Evolutionary conservation across 352 stramenopile species (phyloP).

Genomic region (Phytopythium litorale): DNA sequence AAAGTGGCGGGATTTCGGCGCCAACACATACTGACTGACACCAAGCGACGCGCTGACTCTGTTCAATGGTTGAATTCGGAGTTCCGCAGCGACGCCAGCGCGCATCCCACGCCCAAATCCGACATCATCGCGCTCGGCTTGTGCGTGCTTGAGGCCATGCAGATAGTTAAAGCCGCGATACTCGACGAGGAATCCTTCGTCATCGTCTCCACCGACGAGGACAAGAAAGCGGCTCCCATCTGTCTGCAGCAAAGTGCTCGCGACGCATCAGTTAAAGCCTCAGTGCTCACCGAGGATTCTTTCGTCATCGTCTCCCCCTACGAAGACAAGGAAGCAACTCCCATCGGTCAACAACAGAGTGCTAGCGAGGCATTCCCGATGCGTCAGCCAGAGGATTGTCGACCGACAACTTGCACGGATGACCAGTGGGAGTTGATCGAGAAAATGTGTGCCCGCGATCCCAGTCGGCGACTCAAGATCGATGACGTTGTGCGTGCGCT

Average conservation of each 20-base stretch:
- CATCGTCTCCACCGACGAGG: neutral
- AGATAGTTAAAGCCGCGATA: neutral
- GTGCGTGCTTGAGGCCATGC: conserved; percentile 1
- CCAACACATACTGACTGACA: neutral
- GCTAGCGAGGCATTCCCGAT: neutral
- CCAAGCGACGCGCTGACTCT: neutral
- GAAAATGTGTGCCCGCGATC: conserved; percentile 1
- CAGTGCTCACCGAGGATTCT: neutral
- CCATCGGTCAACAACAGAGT: neutral
- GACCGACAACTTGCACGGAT: neutral
- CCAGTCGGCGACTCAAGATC: neutral
- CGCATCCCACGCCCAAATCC: conserved; percentile 10
- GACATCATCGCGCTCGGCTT: neutral
- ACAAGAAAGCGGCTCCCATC: neutral
- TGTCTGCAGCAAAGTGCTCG: neutral
- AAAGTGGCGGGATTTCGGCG: neutral
- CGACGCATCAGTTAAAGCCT: neutral
- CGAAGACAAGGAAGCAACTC: neutral
- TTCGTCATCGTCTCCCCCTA: neutral
- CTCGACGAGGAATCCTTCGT: neutral
- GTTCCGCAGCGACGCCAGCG: conserved; percentile 8
- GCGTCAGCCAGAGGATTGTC: neutral
- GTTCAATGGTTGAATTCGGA: conserved; percentile 22
- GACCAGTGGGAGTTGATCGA: neutral
- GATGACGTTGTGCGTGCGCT: neutral